phyloP scores from a whole-genome alignment of 2,329 filamentous ascomycete species.

The Pleurostoma richardsiae region DNA sequence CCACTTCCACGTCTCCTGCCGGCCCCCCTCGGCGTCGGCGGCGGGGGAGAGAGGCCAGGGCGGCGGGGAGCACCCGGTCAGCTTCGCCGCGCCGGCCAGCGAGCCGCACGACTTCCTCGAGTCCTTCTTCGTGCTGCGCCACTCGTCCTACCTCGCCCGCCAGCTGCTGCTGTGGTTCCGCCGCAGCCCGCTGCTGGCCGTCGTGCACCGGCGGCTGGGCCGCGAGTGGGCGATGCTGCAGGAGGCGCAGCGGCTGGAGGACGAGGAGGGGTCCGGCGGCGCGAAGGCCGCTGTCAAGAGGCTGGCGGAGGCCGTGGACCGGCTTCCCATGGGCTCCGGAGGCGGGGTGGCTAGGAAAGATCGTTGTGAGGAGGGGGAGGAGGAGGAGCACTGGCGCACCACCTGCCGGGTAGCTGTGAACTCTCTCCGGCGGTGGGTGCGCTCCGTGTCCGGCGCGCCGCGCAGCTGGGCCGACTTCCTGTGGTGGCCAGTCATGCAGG shows the following conservation, averaged over 20 bases:
- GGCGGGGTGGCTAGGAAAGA: too few relatives aligned
- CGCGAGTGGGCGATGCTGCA: background rate
- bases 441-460: slow-evolving; percentile 7
- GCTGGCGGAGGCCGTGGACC: background rate
- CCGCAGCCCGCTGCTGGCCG: slow-evolving; percentile 8
- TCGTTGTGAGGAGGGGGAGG: too few relatives aligned
- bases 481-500: slow-evolving; percentile 13
- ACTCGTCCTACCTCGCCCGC: slow-evolving; percentile 9
- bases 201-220: background rate
- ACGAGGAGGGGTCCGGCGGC: background rate
- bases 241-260: background rate
- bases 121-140: slow-evolving; percentile 13
- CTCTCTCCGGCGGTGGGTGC: slow-evolving; percentile 14
- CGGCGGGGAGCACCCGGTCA: slow-evolving; percentile 2
- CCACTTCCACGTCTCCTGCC: slow-evolving; percentile 12
- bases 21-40: too few relatives aligned
- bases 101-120: slow-evolving; percentile 3
- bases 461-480: slow-evolving; percentile 15
- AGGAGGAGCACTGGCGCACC: too few relatives aligned
- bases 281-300: too few relatives aligned
- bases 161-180: slow-evolving; percentile 11
- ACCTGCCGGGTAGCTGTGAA: too few relatives aligned
- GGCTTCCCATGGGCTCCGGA: too few relatives aligned
- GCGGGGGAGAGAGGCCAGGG: too few relatives aligned
- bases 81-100: background rate